Base-by-base conservation (phyloP, 495 filamentous ascomycete genomes). In the Penicillium manginii region DNA sequence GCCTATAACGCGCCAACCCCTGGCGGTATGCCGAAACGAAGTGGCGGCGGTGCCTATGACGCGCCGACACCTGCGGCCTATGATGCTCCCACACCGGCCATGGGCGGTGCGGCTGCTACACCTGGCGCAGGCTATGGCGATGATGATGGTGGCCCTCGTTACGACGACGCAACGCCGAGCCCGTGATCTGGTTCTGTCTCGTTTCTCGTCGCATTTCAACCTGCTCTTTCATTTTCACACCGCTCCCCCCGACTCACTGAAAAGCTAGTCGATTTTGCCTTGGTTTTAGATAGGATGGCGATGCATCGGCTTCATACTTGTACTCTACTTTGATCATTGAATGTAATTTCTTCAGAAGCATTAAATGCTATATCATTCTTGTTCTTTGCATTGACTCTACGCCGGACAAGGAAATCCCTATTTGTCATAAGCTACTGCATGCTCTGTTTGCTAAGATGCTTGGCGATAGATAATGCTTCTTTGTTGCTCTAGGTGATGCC, bases 71-170 rank as follows among this genome's bases (percentile, higher is more conserved):
- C 84, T 0, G 85, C 85, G 0, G 84, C 83, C 1, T 84, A 78
- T 57, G 84, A 86, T 54, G 90, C 90, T 2, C 89, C 90, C 3
- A 96, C 92, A 3, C 92, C 92, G 0, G 92, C 86, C 0, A 91
- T 89, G 65, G 86, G 83, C 33, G 78, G 79, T 31, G 76, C 73
- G 48, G 84, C 89, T 19, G 88, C 90, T 68, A 93, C 91, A 0
- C 91, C 92, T 3, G 91, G 89, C 11, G 86, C 87, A 10, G 86
- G 83, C 39, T 80, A 82, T 54, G 75, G 77, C 5, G 83, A 78
- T 47, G 84, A 87, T 60, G 87, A 88, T 60, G 75, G 72, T 26
- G 81, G 77, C 12, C 83, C 83, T 1, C 73, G 80, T 48, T 86
- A 86, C 64, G 81, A 83, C 23, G 83, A 85, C 35, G 75, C 70